These are phyloP conservation scores for Dictyostelium discoideum DNA, from an alignment of 78 protist species.

Conservation along the genomic window DNA sequence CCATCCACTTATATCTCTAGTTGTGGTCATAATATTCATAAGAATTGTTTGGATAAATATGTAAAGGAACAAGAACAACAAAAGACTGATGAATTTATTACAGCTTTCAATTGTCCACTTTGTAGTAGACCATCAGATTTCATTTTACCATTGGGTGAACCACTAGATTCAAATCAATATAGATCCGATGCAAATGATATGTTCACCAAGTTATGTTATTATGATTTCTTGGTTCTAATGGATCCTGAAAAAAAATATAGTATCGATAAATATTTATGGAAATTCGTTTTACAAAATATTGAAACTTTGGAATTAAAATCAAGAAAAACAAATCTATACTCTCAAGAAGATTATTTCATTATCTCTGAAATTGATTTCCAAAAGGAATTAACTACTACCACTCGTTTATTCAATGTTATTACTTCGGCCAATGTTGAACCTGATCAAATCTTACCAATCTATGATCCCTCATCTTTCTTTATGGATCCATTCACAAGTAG, in stretches of 20 bases:
- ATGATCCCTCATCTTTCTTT: background rate
- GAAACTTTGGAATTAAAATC: constrained; percentile 46
- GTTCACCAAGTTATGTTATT: constrained; percentile 23
- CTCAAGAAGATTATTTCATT: constrained; percentile 11
- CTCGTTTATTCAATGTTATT: constrained; percentile 26
- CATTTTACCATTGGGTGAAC: constrained; percentile 22
- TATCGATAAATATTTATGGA: constrained; percentile 44
- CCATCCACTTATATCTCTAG: constrained; percentile 58
- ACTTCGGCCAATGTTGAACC: constrained; percentile 18
- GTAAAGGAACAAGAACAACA: background rate
- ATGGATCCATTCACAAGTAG: constrained; percentile 49
- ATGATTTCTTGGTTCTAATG: constrained; percentile 48
- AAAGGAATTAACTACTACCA: constrained; percentile 47
- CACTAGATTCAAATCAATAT: constrained; percentile 12
- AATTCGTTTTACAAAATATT: constrained; percentile 47
- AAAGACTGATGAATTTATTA: background rate
- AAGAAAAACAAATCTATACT: constrained; percentile 12
- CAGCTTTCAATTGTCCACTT: constrained; percentile 55
- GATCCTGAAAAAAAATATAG: background rate
- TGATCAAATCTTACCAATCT: constrained; percentile 21
- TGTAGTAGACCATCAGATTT: constrained; percentile 42
- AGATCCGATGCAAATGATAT: background rate
- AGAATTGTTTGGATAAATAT: constrained; percentile 30
- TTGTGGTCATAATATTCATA: constrained; percentile 64
- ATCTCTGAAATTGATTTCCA: constrained; percentile 55